phyloP scores from a whole-genome alignment of 257 asterid genomes.

The Datura wrightii region DNA sequence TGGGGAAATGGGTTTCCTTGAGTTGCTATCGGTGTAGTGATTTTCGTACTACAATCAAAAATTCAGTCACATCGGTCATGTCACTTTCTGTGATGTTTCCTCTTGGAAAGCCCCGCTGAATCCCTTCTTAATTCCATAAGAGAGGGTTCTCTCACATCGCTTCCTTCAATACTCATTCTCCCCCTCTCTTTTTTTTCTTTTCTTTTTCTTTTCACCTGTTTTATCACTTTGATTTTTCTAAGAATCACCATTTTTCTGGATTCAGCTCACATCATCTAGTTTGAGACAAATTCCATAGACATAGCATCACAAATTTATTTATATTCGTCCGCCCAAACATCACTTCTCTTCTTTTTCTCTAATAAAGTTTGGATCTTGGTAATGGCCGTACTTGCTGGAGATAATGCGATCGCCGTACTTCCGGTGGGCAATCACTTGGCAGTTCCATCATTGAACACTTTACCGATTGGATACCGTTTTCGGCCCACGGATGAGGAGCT shows the following conservation, averaged over 20 bases:
- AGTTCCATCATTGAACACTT: slow-evolving; percentile 45
- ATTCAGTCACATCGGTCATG: not conserved
- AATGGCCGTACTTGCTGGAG: not conserved
- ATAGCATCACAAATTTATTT: no score
- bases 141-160: not conserved
- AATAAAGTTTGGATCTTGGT: slow-evolving; percentile 11
- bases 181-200: not conserved
- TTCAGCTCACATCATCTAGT: not conserved
- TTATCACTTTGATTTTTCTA: not conserved
- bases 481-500: slow-evolving; percentile 86
- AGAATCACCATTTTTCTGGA: not conserved
- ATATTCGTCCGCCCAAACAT: not conserved
- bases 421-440: not conserved
- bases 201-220: no score
- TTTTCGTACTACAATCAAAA: not conserved
- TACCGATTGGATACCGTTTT: slow-evolving; percentile 81
- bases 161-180: not conserved
- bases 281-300: not conserved
- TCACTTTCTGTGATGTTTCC: slow-evolving; percentile 12
- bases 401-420: not conserved
- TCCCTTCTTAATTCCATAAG: not conserved
- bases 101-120: not conserved
- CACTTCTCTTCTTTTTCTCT: not conserved
- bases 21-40: not conserved
- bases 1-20: not conserved